phyloP scores from a whole-genome alignment of 2,329 filamentous ascomycete genomes.

The Nothophoma quercina region DNA sequence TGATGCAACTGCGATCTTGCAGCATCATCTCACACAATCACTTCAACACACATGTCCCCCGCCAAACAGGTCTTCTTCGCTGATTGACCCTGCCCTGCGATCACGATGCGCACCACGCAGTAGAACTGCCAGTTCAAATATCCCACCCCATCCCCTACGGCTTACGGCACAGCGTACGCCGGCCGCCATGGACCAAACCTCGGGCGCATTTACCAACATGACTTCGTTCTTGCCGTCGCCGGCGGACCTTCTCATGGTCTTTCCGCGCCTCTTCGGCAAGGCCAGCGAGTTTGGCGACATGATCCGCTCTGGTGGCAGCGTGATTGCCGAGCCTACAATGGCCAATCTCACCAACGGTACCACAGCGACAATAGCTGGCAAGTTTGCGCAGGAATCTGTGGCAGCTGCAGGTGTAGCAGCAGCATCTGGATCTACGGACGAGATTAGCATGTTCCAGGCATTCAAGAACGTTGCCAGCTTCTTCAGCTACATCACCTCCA shows the following conservation, averaged over 20 bases:
- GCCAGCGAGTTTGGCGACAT: constrained; percentile 69
- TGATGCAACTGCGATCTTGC: constrained; percentile 7
- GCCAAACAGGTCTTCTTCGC: constrained; percentile 5
- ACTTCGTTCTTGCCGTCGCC: constrained; percentile 63
- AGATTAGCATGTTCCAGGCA: constrained; percentile 58
- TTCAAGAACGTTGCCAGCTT: constrained; percentile 80
- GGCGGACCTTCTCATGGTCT: constrained; percentile 72
- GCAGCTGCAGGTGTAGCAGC: constrained; percentile 54
- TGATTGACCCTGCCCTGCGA: constrained; percentile 8
- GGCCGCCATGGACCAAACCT: constrained; percentile 32
- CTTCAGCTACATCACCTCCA: constrained; percentile 73
- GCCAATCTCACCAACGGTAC: constrained; percentile 52
- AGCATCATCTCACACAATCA: constrained; percentile 3
- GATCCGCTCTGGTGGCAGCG: constrained; percentile 63
- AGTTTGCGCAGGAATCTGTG: constrained; percentile 54
- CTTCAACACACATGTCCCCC: constrained; percentile 1
- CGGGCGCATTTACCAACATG: constrained; percentile 41
- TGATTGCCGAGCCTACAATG: constrained; percentile 67
- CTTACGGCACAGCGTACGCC: neutral
- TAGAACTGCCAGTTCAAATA: neutral
- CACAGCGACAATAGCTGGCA: constrained; percentile 45
- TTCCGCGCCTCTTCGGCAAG: constrained; percentile 74
- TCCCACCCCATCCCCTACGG: constrained; percentile 1
- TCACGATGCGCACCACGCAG: constrained; percentile 4
- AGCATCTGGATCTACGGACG: constrained; percentile 36